Evolutionary conservation across 176 grass and related monocot species (phyloP).

Genomic region (Leersia perrieri): DNA sequence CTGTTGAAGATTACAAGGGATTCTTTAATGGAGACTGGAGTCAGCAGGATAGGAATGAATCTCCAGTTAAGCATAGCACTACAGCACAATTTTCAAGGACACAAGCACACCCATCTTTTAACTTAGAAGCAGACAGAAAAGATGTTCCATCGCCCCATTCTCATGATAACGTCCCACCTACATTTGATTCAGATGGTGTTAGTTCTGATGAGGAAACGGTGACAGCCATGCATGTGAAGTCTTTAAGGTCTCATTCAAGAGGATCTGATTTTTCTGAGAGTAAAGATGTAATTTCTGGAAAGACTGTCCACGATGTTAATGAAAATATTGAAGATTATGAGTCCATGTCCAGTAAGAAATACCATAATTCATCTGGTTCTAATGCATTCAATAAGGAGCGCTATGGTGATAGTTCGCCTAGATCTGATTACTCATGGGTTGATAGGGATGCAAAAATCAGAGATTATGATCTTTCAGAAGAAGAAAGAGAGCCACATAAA

Average conservation of each 20-base stretch:
- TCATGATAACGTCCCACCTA: constrained; percentile 43
- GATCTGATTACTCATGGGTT: constrained; percentile 22
- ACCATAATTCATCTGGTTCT: constrained; percentile 26
- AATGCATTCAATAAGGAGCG: constrained; percentile 30
- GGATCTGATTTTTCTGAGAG: constrained; percentile 18
- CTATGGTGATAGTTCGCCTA: constrained; percentile 19
- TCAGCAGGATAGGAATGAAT: constrained; percentile 40
- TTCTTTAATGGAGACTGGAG: constrained; percentile 40
- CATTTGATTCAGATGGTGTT: constrained; percentile 76
- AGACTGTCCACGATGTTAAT: constrained; percentile 16
- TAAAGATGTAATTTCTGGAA: constrained; percentile 27
- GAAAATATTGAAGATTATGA: constrained; percentile 29
- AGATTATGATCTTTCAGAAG: constrained; percentile 38
- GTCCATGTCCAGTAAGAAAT: constrained; percentile 35
- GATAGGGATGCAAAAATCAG: constrained; percentile 14
- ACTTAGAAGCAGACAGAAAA: constrained; percentile 41
- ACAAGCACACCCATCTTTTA: constrained; percentile 23
- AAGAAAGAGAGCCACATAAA: constrained; percentile 30
- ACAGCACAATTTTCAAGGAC: constrained; percentile 35
- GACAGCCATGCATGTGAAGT: background rate
- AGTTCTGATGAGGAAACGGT: constrained; percentile 58
- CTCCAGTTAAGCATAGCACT: constrained; percentile 35
- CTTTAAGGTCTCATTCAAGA: constrained; percentile 34
- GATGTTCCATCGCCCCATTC: constrained; percentile 26
- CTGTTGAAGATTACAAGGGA: constrained; percentile 12